Evolutionary conservation across 148 eudicot genomes (phyloP).

Genomic region (Amaranthus palmeri): DNA sequence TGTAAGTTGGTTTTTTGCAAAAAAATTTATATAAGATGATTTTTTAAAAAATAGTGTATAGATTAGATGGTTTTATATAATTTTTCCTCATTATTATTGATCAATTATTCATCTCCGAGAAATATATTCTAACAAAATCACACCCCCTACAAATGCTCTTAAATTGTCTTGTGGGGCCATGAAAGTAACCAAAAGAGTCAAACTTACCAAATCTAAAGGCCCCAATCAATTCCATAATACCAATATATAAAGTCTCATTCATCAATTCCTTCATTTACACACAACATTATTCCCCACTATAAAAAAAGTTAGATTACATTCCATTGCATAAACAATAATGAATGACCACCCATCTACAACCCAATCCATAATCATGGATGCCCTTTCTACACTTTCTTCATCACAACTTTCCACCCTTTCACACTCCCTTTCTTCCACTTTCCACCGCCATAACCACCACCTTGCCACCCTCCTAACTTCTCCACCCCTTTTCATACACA

Average conservation of each 20-base stretch:
- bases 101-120: too few species aligned
- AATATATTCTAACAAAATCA: too few species aligned
- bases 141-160: neutral
- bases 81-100: too few species aligned
- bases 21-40: too few species aligned
- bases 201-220: neutral
- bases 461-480: conserved; percentile 49
- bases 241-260: conserved; percentile 16
- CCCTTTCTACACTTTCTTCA: conserved; percentile 48
- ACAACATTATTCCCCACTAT: neutral
- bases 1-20: too few species aligned
- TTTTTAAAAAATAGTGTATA: too few species aligned
- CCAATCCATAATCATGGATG: conserved; percentile 31
- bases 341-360: conserved; percentile 7
- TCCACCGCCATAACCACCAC: conserved; percentile 52
- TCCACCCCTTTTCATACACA: conserved; percentile 43
- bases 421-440: conserved; percentile 44
- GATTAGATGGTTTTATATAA: too few species aligned
- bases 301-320: neutral
- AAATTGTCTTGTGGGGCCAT: neutral
- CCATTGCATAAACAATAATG: conserved; percentile 16
- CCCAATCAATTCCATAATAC: too few species aligned
- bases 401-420: conserved; percentile 40
- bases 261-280: neutral
- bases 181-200: neutral